Percentiles rank a stretch among this genome's conserved stretches.
phyloP scores from a whole-genome alignment of 2,329 filamentous ascomycete species.

The Tolypocladium tundrense region DNA sequence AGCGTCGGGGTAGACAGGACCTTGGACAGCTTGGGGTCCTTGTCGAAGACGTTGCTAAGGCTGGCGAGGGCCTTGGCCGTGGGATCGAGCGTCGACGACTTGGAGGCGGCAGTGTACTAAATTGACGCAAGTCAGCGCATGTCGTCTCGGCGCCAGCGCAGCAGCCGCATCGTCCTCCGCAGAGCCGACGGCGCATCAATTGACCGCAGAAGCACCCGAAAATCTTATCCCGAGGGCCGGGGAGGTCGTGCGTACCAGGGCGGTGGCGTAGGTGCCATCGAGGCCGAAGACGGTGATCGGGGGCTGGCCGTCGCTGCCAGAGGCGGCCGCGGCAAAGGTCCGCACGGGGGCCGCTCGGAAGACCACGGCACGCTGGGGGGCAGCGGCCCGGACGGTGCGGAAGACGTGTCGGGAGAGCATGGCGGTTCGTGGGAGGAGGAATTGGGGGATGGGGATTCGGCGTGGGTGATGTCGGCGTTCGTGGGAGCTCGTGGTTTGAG shows the following conservation, averaged over 20 bases:
- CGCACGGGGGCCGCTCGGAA: constrained; percentile 47
- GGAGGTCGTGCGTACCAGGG: constrained; percentile 64
- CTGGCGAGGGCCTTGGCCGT: constrained; percentile 69
- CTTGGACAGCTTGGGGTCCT: constrained; percentile 67
- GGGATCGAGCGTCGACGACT: constrained; percentile 74
- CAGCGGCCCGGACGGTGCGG: constrained; percentile 45
- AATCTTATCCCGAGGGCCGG: constrained; percentile 1
- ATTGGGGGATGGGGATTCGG: constrained; percentile 15
- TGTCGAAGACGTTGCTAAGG: constrained; percentile 64
- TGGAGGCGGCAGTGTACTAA: constrained; percentile 93
- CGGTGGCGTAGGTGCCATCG: constrained; percentile 96
- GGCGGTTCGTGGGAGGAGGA: constrained; percentile 13
- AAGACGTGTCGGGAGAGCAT: constrained; percentile 53
- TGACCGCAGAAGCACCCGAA: background rate
- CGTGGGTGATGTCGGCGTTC: constrained; percentile 14
- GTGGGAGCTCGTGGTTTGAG: constrained; percentile 22
- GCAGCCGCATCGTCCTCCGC: background rate
- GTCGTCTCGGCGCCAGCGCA: background rate
- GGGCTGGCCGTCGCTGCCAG: constrained; percentile 61
- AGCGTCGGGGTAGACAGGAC: constrained; percentile 80
- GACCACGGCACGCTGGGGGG: constrained; percentile 45
- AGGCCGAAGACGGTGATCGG: constrained; percentile 89
- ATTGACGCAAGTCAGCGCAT: constrained; percentile 16
- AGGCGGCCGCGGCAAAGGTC: constrained; percentile 71
- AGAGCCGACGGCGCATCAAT: constrained; percentile 7